Conservation (phyloP, 805 yeast species). For the Wickerhamomyces strasburgensis region DNA sequence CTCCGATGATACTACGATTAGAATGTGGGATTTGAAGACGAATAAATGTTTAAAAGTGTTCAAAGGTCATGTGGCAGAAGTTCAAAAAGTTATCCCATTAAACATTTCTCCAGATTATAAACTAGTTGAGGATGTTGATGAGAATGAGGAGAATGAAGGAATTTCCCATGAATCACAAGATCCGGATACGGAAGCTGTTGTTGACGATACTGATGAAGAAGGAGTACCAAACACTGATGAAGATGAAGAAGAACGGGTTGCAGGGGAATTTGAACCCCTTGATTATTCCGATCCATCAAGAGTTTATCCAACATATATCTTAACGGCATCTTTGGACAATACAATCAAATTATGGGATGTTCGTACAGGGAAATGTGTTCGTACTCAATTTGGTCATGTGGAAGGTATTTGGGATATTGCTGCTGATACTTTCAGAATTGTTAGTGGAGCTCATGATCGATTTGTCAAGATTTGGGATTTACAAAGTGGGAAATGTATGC, state of each 20-base stretch:
- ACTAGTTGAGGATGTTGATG: constrained; percentile 34
- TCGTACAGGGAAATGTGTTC: constrained; percentile 75
- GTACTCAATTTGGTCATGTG: constrained; percentile 96
- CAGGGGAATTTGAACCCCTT: constrained; percentile 25
- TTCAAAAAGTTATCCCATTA: constrained; percentile 86
- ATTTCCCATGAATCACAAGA: too few relatives aligned
- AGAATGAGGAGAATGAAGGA: constrained; percentile 16
- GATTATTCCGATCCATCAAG: constrained; percentile 24
- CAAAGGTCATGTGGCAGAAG: constrained; percentile 89
- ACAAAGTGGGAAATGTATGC: constrained; percentile 90
- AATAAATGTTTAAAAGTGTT: constrained; percentile 76
- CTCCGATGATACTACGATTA: constrained; percentile 85
- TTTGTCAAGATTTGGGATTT: constrained; percentile 92
- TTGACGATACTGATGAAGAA: constrained; percentile 17
- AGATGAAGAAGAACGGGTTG: constrained; percentile 12
- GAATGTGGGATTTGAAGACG: constrained; percentile 90
- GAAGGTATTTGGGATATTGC: constrained; percentile 98
- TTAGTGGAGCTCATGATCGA: constrained; percentile 92
- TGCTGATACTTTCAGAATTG: constrained; percentile 91
- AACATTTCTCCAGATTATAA: constrained; percentile 62
- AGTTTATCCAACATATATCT: constrained; percentile 71
- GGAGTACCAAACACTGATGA: constrained; percentile 14
- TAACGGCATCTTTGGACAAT: constrained; percentile 86
- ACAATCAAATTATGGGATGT: constrained; percentile 93
- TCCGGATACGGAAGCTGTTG: constrained; percentile 12